Conservation (phyloP, 768 basidiomycete species). For the Phallus indusiatus region DNA sequence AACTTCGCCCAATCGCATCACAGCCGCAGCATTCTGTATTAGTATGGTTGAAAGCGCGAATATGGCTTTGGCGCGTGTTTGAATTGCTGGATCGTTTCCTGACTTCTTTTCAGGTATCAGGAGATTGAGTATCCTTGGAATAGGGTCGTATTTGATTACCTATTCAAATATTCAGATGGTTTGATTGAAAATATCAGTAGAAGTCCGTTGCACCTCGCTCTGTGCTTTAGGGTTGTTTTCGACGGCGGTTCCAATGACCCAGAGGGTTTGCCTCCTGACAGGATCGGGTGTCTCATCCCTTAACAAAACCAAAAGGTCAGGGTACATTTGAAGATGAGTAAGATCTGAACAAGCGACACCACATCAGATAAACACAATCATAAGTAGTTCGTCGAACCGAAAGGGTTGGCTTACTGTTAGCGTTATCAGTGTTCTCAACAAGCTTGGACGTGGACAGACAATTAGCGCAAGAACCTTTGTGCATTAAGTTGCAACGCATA, state of each 20-base stretch:
- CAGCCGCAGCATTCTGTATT: constrained; percentile 66
- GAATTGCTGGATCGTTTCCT: not conserved
- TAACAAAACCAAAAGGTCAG: too few relatives aligned
- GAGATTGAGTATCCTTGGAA: constrained; percentile 52
- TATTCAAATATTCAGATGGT: not conserved
- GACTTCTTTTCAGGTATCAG: constrained; percentile 18
- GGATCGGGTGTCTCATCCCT: constrained; percentile 31
- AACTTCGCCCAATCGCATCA: constrained; percentile 37
- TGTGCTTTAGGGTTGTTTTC: constrained; percentile 88
- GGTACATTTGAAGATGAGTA: too few relatives aligned
- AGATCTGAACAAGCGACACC: not conserved
- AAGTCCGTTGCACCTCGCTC: constrained; percentile 10
- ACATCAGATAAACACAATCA: not conserved
- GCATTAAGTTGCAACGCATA: constrained; percentile 22
- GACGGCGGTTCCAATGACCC: constrained; percentile 82
- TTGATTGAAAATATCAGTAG: not conserved
- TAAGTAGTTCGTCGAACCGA: too few relatives aligned
- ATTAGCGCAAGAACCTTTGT: not conserved
- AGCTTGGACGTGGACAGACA: constrained; percentile 35
- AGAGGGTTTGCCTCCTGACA: constrained; percentile 59
- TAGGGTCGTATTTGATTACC: constrained; percentile 35
- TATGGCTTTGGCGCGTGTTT: constrained; percentile 63
- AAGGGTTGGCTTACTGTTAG: constrained; percentile 48
- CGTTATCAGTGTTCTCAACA: constrained; percentile 84
- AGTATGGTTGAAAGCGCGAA: constrained; percentile 71